Percentiles rank a stretch among this genome's conserved stretches.
phyloP scores from a whole-genome alignment of 768 basidiomycete genomes.

The Phallus indusiatus region DNA sequence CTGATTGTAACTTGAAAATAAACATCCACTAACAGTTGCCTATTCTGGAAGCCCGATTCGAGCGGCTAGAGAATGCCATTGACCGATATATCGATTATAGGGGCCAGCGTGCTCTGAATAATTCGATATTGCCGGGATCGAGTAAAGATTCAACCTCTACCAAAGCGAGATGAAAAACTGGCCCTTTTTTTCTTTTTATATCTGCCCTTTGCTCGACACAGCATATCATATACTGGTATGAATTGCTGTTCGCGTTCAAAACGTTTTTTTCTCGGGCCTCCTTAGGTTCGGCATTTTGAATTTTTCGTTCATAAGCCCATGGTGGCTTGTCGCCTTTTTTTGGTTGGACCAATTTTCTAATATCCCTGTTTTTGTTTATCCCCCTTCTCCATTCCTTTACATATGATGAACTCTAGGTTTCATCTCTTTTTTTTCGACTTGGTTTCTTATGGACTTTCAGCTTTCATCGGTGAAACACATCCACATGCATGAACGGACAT shows the following conservation, averaged over 20 bases:
- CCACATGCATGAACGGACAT: background rate
- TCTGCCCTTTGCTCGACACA: too few relatives aligned
- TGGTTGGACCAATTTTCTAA: too few relatives aligned
- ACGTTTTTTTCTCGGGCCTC: too few relatives aligned
- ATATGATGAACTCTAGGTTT: background rate
- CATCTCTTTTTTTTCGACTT: background rate
- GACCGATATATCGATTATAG: constrained; percentile 11
- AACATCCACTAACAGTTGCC: constrained; percentile 5
- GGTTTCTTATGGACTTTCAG: background rate
- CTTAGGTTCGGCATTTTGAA: too few relatives aligned
- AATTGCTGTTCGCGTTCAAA: too few relatives aligned
- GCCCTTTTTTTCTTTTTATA: too few relatives aligned
- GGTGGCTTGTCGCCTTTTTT: too few relatives aligned
- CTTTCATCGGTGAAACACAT: too few relatives aligned
- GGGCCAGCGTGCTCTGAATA: constrained; percentile 9
- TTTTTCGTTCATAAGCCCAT: too few relatives aligned
- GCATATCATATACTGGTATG: too few relatives aligned
- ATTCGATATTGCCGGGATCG: constrained; percentile 10
- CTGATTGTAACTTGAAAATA: background rate
- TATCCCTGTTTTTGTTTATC: too few relatives aligned
- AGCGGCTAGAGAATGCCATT: constrained; percentile 11
- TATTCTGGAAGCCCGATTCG: constrained; percentile 10
- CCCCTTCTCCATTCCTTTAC: background rate
- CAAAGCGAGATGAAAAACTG: background rate
- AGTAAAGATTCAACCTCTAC: background rate